Evolutionary conservation across 257 asterid genomes (phyloP).

Genomic region (Knoxia roxburghii): DNA sequence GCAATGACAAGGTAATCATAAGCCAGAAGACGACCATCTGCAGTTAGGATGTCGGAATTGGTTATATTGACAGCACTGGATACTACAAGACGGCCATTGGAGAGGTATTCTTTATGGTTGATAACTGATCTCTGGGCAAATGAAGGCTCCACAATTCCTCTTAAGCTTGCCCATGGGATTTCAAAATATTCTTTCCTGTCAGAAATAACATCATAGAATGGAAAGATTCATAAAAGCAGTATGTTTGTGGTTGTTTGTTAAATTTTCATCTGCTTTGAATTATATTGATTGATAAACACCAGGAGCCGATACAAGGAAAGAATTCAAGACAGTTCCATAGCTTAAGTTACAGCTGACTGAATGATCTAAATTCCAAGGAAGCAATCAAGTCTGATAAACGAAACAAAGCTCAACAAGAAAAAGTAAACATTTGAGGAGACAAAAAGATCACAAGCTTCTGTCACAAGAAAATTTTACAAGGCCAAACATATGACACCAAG

Average conservation of each 20-base stretch:
- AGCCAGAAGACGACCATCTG: slow-evolving; percentile 45
- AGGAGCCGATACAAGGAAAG: not conserved
- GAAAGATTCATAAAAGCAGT: too few species aligned
- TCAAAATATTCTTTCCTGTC: slow-evolving; percentile 85
- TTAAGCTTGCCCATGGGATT: slow-evolving; percentile 83
- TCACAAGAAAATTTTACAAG: not conserved
- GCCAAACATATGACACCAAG: not conserved
- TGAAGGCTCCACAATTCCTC: slow-evolving; percentile 72
- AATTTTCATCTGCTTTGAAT: too few species aligned
- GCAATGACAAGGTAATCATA: slow-evolving; percentile 84
- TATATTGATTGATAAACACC: too few species aligned
- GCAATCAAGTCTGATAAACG: not conserved
- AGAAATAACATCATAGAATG: not conserved
- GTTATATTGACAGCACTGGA: slow-evolving; percentile 57
- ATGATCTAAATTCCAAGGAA: not conserved
- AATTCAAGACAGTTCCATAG: not conserved
- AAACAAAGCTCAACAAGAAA: not conserved
- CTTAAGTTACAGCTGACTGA: not conserved
- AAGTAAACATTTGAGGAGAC: not conserved
- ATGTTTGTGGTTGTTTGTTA: too few species aligned
- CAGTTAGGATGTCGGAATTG: slow-evolving; percentile 54
- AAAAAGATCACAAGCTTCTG: not conserved
- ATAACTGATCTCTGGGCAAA: slow-evolving; percentile 68
- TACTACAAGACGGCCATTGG: slow-evolving; percentile 57
- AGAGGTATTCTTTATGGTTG: slow-evolving; percentile 73